A percentile compares a stretch with the other conserved stretches of the same genome.
phyloP scores from a whole-genome alignment of 306 rosid species.

The Rosa multiflora region DNA sequence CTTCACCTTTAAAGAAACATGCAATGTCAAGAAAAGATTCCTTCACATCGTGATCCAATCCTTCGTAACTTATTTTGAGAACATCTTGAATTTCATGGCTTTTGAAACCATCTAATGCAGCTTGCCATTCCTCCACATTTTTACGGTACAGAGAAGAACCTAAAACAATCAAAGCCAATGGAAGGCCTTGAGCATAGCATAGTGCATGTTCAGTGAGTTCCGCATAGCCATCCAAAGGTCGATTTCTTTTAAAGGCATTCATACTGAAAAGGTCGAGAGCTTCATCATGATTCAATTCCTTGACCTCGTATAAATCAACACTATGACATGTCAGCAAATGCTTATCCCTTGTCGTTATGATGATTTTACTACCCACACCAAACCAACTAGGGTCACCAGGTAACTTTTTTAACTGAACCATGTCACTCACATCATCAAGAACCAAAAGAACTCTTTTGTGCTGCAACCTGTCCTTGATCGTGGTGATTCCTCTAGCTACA shows the following conservation, averaged over 20 bases:
- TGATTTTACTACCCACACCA: background rate
- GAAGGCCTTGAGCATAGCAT: conserved; percentile 7
- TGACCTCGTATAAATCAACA: background rate
- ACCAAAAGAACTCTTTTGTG: background rate
- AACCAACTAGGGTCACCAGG: background rate
- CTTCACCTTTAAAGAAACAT: conserved; percentile 28
- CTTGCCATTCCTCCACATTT: conserved; percentile 12
- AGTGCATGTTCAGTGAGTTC: background rate
- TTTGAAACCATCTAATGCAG: background rate
- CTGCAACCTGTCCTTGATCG: background rate
- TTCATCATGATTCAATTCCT: background rate
- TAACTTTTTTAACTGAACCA: background rate
- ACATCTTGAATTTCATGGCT: conserved; percentile 35
- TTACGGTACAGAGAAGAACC: conserved; percentile 35
- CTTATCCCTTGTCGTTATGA: background rate
- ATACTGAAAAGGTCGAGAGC: background rate
- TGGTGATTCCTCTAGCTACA: background rate
- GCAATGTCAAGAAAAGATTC: conserved; percentile 36
- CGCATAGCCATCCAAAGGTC: background rate
- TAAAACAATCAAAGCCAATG: conserved; percentile 40
- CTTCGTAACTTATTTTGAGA: conserved; percentile 31
- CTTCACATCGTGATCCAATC: conserved; percentile 15
- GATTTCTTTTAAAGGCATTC: background rate
- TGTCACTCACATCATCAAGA: background rate
- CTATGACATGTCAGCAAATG: background rate